Evolutionary conservation across 2,329 filamentous ascomycete genomes (phyloP).

Genomic region (Aspergillus udagawae): DNA sequence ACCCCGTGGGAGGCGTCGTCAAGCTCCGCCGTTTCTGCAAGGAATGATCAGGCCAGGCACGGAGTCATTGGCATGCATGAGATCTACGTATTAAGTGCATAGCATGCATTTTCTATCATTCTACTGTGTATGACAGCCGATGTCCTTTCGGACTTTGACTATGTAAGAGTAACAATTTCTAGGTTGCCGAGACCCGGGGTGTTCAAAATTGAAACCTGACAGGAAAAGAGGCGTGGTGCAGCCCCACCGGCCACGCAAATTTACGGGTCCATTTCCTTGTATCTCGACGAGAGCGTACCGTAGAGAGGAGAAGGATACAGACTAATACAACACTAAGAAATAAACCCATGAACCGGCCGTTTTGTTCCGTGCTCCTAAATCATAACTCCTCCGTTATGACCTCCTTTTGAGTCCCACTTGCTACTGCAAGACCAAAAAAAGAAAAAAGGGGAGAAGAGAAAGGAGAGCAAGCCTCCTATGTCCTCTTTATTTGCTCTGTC

Average conservation of each 20-base stretch:
- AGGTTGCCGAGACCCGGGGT: background rate
- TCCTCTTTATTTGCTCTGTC: background rate
- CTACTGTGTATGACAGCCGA: too few species aligned
- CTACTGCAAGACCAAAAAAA: background rate
- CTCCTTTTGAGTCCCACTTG: background rate
- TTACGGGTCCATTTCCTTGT: background rate
- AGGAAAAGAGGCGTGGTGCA: background rate
- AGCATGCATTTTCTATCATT: background rate
- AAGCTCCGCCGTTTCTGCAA: background rate
- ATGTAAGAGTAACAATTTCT: too few species aligned
- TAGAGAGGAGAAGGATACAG: background rate
- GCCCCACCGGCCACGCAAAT: background rate
- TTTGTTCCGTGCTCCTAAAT: background rate
- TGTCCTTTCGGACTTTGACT: too few species aligned
- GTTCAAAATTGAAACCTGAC: too few species aligned
- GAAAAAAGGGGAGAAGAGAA: background rate
- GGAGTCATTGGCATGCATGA: background rate
- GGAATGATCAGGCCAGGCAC: background rate
- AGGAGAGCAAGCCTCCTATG: background rate
- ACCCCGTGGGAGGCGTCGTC: background rate
- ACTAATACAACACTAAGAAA: background rate
- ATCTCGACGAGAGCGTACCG: too few species aligned
- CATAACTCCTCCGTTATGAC: background rate
- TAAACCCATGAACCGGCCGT: background rate
- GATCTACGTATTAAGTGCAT: background rate